phyloP scores from a whole-genome alignment of 192 early-diverging fungal genomes.

The Backusella sp. region DNA sequence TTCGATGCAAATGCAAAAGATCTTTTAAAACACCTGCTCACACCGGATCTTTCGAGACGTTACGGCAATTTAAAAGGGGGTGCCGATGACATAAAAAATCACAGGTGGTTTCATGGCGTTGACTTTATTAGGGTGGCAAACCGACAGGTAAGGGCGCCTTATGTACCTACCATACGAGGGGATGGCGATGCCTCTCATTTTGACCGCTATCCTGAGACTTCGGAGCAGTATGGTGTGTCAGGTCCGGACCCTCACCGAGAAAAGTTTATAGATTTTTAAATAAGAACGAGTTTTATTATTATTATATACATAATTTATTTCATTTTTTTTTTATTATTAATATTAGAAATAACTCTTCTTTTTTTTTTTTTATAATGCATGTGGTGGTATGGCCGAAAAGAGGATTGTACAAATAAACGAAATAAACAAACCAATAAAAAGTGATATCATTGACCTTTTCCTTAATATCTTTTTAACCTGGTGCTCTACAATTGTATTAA shows the following conservation, averaged over 20 bases:
- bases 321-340: neutral
- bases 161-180: constrained; percentile 75
- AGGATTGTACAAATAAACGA: neutral
- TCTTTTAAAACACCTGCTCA: constrained; percentile 77
- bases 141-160: constrained; percentile 78
- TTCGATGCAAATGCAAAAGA: constrained; percentile 83
- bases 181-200: constrained; percentile 93
- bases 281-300: neutral
- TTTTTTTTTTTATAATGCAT: constrained; percentile 20
- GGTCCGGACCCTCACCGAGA: constrained; percentile 23
- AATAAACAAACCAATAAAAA: constrained; percentile 13
- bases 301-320: neutral
- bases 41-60: constrained; percentile 80
- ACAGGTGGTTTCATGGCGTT: constrained; percentile 93
- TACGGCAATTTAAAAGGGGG: constrained; percentile 86
- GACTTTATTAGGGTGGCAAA: constrained; percentile 82
- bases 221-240: constrained; percentile 77
- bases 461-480: constrained; percentile 27
- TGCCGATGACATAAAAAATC: constrained; percentile 89
- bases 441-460: constrained; percentile 25
- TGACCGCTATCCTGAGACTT: constrained; percentile 91
- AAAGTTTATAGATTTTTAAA: constrained; percentile 18
- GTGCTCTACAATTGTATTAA: constrained; percentile 28
- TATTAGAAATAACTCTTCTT: neutral
- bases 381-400: constrained; percentile 28